These are phyloP conservation scores for Mycena vitilis DNA, from an alignment of 768 basidiomycete species.

Conservation along the genomic window DNA sequence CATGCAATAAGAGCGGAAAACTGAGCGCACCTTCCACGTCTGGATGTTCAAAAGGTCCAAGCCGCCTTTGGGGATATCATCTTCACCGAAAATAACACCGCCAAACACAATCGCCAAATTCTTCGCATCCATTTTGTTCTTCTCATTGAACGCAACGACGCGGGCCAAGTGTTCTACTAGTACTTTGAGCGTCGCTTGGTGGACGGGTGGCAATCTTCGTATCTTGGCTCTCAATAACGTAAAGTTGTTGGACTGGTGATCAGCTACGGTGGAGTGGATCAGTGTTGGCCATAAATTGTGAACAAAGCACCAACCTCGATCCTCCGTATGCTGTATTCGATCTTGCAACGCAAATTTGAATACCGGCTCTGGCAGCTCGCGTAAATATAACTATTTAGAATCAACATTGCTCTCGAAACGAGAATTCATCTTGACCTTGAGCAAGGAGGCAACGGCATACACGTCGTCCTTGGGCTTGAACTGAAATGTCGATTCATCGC, in stretches of 20 bases:
- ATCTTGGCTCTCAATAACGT: slow-evolving; percentile 88
- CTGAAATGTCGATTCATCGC: slow-evolving; percentile 79
- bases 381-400: slow-evolving; percentile 72
- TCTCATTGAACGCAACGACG: slow-evolving; percentile 71
- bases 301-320: slow-evolving; percentile 63
- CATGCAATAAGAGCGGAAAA: neutral
- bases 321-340: slow-evolving; percentile 83
- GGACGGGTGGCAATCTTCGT: slow-evolving; percentile 82
- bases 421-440: slow-evolving; percentile 70
- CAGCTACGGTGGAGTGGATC: slow-evolving; percentile 58
- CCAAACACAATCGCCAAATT: slow-evolving; percentile 94
- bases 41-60: slow-evolving; percentile 82
- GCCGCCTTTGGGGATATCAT: slow-evolving; percentile 83
- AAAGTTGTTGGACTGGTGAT: slow-evolving; percentile 79
- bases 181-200: slow-evolving; percentile 85
- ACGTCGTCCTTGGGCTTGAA: slow-evolving; percentile 86
- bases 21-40: slow-evolving; percentile 69
- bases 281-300: neutral
- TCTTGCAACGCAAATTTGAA: slow-evolving; percentile 86
- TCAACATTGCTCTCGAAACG: slow-evolving; percentile 14
- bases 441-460: slow-evolving; percentile 82
- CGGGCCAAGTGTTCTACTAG: slow-evolving; percentile 86
- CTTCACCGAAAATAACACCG: slow-evolving; percentile 90
- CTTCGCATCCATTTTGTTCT: slow-evolving; percentile 95
- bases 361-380: slow-evolving; percentile 90